Evolutionary conservation across 2,329 filamentous ascomycete species (phyloP).

Genomic region (Colletotrichum tropicale): DNA sequence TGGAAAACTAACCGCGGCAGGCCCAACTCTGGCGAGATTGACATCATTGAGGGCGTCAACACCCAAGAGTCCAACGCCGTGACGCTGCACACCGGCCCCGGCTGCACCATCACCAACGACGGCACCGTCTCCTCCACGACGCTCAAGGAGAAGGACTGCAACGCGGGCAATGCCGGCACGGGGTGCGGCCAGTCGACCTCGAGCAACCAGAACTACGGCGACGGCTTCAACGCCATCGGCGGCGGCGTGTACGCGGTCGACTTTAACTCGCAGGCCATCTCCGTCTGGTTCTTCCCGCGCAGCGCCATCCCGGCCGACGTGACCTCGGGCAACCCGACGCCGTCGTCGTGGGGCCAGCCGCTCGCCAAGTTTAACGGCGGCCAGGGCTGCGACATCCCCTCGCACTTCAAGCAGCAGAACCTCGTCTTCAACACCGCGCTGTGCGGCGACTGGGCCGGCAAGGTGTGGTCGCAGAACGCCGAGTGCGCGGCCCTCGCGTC

Average conservation of each 20-base stretch:
- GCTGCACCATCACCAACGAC: slow-evolving; percentile 60
- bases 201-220: slow-evolving; percentile 63
- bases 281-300: slow-evolving; percentile 83
- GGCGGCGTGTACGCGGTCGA: slow-evolving; percentile 78
- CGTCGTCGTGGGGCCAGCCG: slow-evolving; percentile 71
- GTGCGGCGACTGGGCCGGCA: slow-evolving; percentile 87
- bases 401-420: slow-evolving; percentile 73
- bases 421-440: slow-evolving; percentile 85
- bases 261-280: slow-evolving; percentile 76
- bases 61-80: slow-evolving; percentile 61
- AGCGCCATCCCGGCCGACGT: slow-evolving; percentile 68
- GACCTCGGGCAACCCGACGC: slow-evolving; percentile 62
- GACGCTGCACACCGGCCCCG: slow-evolving; percentile 69
- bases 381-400: slow-evolving; percentile 72
- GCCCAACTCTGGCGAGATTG: slow-evolving; percentile 74
- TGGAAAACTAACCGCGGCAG: not conserved
- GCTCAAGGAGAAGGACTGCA: slow-evolving; percentile 60
- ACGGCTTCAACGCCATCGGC: slow-evolving; percentile 71
- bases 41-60: slow-evolving; percentile 82
- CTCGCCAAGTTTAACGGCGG: slow-evolving; percentile 69
- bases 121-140: slow-evolving; percentile 51
- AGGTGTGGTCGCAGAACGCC: slow-evolving; percentile 63
- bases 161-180: slow-evolving; percentile 50
- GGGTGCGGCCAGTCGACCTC: slow-evolving; percentile 65
- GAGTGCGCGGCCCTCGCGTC: slow-evolving; percentile 64